phyloP scores from a whole-genome alignment of 495 filamentous ascomycete species.

The Podospora pseudoanserina region DNA sequence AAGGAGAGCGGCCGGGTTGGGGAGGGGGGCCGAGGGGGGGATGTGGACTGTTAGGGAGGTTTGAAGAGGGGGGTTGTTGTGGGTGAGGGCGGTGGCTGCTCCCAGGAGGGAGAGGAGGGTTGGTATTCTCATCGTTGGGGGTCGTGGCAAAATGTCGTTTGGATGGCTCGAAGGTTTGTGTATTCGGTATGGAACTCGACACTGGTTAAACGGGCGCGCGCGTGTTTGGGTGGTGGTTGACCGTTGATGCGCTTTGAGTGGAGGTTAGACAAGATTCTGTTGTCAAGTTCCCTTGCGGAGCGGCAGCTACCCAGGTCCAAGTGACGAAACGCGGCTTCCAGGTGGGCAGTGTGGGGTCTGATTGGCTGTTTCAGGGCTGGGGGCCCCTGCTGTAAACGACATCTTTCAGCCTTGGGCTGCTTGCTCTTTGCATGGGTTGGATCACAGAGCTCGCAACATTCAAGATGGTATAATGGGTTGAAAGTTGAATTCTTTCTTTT shows the following conservation, averaged over 20 bases:
- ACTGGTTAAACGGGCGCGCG: neutral
- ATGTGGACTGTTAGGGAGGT: slow-evolving; percentile 39
- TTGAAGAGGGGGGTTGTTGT: slow-evolving; percentile 11
- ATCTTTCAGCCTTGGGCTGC: neutral
- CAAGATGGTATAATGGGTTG: neutral
- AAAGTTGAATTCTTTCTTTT: neutral
- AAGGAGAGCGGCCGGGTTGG: slow-evolving; percentile 55
- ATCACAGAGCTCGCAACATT: neutral
- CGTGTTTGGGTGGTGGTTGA: neutral
- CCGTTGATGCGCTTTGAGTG: neutral
- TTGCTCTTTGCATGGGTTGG: neutral
- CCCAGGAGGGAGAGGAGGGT: slow-evolving; percentile 21
- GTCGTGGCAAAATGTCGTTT: neutral
- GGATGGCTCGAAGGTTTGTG: neutral
- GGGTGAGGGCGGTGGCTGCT: neutral
- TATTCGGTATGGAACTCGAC: neutral
- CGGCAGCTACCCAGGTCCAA: neutral
- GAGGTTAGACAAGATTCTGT: neutral
- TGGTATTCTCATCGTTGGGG: slow-evolving; percentile 16
- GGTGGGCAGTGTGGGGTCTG: neutral
- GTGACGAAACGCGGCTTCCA: slow-evolving; percentile 17
- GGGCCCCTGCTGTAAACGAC: neutral
- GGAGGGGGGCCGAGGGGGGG: slow-evolving; percentile 44
- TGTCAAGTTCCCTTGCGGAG: neutral
- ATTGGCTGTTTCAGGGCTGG: neutral